Conservation (phyloP, 257 asterid species). For the Primulina tabacum region DNA sequence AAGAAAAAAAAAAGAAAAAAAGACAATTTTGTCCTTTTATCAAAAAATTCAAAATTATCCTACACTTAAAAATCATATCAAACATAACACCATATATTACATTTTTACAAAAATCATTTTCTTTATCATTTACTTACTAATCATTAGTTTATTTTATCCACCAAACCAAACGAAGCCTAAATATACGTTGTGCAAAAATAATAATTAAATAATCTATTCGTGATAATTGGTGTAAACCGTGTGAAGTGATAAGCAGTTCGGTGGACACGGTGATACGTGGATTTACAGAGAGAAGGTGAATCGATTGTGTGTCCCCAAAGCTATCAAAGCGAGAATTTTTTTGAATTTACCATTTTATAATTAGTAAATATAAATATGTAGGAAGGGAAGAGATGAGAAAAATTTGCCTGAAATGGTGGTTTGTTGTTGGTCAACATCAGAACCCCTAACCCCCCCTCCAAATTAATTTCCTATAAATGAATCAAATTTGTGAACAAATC, state of each 20-base stretch:
- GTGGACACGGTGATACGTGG: not conserved
- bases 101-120: no score
- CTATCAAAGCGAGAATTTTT: not conserved
- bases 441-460: constrained; percentile 29
- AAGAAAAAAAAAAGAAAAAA: no score
- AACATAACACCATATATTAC: no score
- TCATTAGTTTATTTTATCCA: no score
- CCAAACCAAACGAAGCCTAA: no score
- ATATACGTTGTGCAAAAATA: no score
- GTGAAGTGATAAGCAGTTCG: not conserved
- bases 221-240: not conserved
- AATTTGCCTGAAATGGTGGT: constrained; percentile 46
- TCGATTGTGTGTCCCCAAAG: not conserved
- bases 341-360: not conserved
- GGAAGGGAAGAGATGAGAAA: constrained; percentile 35
- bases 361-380: constrained; percentile 10
- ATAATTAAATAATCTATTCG: no score
- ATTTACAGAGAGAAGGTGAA: not conserved
- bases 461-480: constrained; percentile 23
- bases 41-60: no score
- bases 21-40: no score
- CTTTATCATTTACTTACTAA: no score
- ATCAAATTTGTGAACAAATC: constrained; percentile 23
- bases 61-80: no score
- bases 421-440: constrained; percentile 46